Conservation (phyloP, 2,329 filamentous ascomycete genomes). For the Aspergillus cejpii region DNA sequence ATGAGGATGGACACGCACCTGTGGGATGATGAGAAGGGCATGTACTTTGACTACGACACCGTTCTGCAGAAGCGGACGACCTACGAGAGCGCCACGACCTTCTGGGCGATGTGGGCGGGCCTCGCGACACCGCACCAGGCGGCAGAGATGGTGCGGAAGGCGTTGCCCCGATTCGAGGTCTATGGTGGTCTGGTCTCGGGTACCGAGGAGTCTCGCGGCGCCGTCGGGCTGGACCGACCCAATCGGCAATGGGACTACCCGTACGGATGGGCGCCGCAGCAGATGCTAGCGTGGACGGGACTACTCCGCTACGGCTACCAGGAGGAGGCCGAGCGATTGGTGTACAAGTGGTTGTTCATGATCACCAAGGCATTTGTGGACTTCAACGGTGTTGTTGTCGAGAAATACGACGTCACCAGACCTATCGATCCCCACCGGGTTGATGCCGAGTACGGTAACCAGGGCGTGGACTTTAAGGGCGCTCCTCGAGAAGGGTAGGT, state of each 20-base stretch:
- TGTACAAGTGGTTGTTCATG: constrained; percentile 98
- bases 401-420: constrained; percentile 96
- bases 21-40: constrained; percentile 85
- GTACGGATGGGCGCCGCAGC: constrained; percentile 96
- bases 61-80: constrained; percentile 68
- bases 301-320: constrained; percentile 85
- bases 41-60: constrained; percentile 98
- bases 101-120: constrained; percentile 97
- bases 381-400: constrained; percentile 95
- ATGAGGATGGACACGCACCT: constrained; percentile 83
- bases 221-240: constrained; percentile 70
- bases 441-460: constrained; percentile 95
- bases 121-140: constrained; percentile 80
- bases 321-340: constrained; percentile 78
- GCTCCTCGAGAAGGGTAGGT: constrained; percentile 92
- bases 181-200: constrained; percentile 83
- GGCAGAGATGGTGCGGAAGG: constrained; percentile 70
- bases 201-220: constrained; percentile 79
- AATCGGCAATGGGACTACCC: constrained; percentile 99
- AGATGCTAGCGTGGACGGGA: constrained; percentile 95
- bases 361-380: constrained; percentile 97
- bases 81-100: constrained; percentile 88
- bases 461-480: constrained; percentile 90
- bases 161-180: constrained; percentile 79
- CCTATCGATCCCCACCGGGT: constrained; percentile 87